Conservation (phyloP, 2,329 filamentous ascomycete species). For the Penicillium hesseltinei region DNA sequence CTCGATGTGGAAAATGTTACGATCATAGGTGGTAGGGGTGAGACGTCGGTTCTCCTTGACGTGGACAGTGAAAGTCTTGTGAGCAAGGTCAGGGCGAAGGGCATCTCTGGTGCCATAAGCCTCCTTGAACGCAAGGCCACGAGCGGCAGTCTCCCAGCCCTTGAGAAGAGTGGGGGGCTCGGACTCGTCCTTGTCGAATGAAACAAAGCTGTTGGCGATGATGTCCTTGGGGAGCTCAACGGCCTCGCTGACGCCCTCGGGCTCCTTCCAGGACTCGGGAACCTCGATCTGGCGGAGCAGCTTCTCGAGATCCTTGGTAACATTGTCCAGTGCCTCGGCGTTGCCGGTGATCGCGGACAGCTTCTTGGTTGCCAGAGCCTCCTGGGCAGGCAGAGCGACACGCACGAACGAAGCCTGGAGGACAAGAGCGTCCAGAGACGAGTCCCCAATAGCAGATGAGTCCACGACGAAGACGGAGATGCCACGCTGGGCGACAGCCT, state of each 20-base stretch:
- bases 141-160: constrained; percentile 80
- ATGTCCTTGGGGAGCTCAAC: constrained; percentile 61
- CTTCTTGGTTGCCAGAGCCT: constrained; percentile 64
- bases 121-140: constrained; percentile 90
- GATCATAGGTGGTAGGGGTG: constrained; percentile 84
- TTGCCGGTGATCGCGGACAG: constrained; percentile 61
- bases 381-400: constrained; percentile 66
- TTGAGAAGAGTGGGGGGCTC: constrained; percentile 67
- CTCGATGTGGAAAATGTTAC: constrained; percentile 99
- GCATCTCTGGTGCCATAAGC: constrained; percentile 72
- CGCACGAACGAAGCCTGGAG: constrained; percentile 81
- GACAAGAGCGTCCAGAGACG: constrained; percentile 67
- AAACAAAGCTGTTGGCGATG: constrained; percentile 75
- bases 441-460: constrained; percentile 63
- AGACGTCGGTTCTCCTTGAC: constrained; percentile 95
- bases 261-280: constrained; percentile 75
- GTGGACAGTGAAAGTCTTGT: constrained; percentile 81
- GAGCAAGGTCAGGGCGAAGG: constrained; percentile 80
- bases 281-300: constrained; percentile 71
- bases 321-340: constrained; percentile 61
- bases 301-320: constrained; percentile 61
- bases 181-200: constrained; percentile 72
- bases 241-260: constrained; percentile 48
- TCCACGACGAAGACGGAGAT: constrained; percentile 76
- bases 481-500: constrained; percentile 66